Percentiles rank a stretch among this genome's conserved stretches.
Conservation (phyloP, 2,329 filamentous ascomycete species). For the Stagonosporopsis vannaccii region DNA sequence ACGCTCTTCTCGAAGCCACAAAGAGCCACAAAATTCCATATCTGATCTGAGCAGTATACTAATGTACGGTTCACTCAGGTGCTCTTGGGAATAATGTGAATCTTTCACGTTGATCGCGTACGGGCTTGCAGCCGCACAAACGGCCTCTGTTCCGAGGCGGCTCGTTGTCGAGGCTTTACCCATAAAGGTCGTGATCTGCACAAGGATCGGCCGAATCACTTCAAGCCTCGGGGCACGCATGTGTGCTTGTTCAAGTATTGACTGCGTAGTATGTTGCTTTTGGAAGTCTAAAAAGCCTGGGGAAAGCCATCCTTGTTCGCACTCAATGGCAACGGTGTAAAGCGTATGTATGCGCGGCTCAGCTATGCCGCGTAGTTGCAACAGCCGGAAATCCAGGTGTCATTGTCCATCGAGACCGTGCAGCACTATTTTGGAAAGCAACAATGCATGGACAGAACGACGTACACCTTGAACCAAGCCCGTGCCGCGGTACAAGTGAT, state of each 20-base stretch:
- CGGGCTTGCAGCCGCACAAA: background rate
- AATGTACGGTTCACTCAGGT: background rate
- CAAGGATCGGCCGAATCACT: constrained; percentile 1
- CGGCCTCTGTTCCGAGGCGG: constrained; percentile 1
- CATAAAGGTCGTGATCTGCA: constrained; percentile 7
- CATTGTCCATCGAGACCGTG: too few relatives aligned
- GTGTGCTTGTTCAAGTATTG: background rate
- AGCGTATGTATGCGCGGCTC: background rate
- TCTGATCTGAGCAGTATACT: too few relatives aligned
- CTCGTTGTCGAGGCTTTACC: constrained; percentile 2
- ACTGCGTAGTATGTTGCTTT: background rate
- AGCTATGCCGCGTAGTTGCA: background rate
- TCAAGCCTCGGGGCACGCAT: background rate
- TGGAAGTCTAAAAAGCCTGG: background rate
- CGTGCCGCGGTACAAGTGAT: background rate
- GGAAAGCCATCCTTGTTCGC: background rate
- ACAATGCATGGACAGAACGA: background rate
- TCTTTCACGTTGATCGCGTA: background rate
- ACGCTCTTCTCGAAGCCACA: background rate
- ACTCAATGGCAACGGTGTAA: background rate
- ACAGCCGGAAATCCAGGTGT: background rate
- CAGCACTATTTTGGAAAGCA: background rate
- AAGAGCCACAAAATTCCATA: background rate
- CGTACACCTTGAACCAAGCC: background rate
- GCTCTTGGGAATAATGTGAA: background rate